These are phyloP conservation scores for Ophiostoma fasciatum DNA, from an alignment of 2,329 filamentous ascomycete species.

Conservation along the genomic window DNA sequence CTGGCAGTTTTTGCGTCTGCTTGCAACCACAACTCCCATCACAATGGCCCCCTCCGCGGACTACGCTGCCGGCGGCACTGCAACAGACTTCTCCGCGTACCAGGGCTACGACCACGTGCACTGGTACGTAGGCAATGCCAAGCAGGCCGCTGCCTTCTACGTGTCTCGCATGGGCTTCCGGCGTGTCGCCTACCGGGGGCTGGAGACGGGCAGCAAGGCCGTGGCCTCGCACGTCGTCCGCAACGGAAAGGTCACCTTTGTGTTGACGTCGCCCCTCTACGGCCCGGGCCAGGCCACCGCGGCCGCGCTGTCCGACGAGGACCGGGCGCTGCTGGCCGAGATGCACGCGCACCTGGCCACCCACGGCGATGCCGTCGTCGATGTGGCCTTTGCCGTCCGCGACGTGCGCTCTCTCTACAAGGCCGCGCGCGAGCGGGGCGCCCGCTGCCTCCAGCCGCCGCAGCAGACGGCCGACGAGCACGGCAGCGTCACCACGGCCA, in stretches of 20 bases:
- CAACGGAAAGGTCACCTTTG: constrained; percentile 63
- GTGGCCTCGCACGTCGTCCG: constrained; percentile 73
- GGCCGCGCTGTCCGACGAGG: constrained; percentile 46
- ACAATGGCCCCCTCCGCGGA: background rate
- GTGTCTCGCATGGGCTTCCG: constrained; percentile 75
- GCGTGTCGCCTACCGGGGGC: constrained; percentile 67
- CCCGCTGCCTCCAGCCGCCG: constrained; percentile 38
- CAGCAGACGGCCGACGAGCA: constrained; percentile 41
- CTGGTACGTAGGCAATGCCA: constrained; percentile 95
- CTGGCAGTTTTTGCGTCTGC: constrained; percentile 32
- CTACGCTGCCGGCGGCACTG: background rate
- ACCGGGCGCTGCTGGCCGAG: constrained; percentile 51
- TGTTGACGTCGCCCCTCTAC: constrained; percentile 68
- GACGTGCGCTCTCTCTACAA: constrained; percentile 67
- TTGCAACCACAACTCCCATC: constrained; percentile 25
- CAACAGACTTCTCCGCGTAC: constrained; percentile 35
- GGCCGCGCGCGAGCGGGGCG: constrained; percentile 31
- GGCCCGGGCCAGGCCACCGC: constrained; percentile 36
- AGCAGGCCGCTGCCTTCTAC: constrained; percentile 86
- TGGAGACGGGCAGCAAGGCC: constrained; percentile 73
- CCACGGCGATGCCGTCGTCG: constrained; percentile 89
- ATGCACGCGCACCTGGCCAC: constrained; percentile 72
- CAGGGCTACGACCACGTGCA: constrained; percentile 84
- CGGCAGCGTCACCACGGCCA: constrained; percentile 57
- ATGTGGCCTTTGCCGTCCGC: constrained; percentile 91